Evolutionary conservation across 805 yeast species (phyloP).

Genomic region (Sugiyamaella marilandica): DNA sequence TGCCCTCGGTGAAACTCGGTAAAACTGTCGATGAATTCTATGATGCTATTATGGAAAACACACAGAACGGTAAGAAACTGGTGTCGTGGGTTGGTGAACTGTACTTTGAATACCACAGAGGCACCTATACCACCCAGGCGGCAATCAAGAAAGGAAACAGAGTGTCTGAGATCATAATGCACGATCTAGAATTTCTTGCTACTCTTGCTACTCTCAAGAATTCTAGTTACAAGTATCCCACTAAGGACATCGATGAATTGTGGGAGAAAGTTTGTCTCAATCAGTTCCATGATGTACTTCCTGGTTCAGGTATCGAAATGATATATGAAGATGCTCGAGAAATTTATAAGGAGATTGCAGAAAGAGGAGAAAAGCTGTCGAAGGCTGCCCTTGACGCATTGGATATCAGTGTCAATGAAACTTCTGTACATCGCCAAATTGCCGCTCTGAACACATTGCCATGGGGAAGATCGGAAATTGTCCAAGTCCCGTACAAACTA

Average conservation of each 20-base stretch:
- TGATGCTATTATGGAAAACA: slow-evolving; percentile 54
- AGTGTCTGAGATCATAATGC: slow-evolving; percentile 65
- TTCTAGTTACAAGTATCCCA: slow-evolving; percentile 64
- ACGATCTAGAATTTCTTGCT: slow-evolving; percentile 81
- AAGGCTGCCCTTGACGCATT: slow-evolving; percentile 46
- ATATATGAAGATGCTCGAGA: slow-evolving; percentile 90
- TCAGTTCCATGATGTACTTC: slow-evolving; percentile 97
- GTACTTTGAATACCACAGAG: slow-evolving; percentile 92
- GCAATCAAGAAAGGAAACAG: slow-evolving; percentile 78
- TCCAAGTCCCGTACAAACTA: slow-evolving; percentile 32
- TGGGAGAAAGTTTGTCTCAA: slow-evolving; percentile 90
- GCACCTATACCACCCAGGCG: slow-evolving; percentile 94
- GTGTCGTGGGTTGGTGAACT: slow-evolving; percentile 94
- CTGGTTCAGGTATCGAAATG: slow-evolving; percentile 93
- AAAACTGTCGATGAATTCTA: slow-evolving; percentile 76
- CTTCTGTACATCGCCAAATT: slow-evolving; percentile 16
- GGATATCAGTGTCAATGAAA: slow-evolving; percentile 24
- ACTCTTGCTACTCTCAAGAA: slow-evolving; percentile 62
- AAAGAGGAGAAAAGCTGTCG: slow-evolving; percentile 49
- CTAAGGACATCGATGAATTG: slow-evolving; percentile 54
- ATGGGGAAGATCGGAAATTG: slow-evolving; percentile 54
- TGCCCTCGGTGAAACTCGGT: slow-evolving; percentile 81
- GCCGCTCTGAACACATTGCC: slow-evolving; percentile 51
- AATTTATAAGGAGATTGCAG: slow-evolving; percentile 57
- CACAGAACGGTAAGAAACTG: slow-evolving; percentile 60